phyloP scores from a whole-genome alignment of 345 rosid species.

The Isatis tinctoria region DNA sequence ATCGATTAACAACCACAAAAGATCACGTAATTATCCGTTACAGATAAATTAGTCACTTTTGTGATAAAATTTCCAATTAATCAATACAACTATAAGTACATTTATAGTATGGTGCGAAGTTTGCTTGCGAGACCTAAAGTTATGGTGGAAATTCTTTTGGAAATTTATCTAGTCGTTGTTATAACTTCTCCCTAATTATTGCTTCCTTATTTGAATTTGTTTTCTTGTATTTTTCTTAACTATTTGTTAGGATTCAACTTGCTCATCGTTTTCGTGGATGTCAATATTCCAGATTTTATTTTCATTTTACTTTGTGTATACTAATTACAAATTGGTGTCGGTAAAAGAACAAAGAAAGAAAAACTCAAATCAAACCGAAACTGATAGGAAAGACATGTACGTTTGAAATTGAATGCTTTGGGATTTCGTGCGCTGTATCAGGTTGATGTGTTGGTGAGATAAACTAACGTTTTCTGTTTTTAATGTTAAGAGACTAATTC shows the following conservation, averaged over 20 bases:
- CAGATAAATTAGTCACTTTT: not conserved
- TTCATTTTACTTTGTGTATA: not conserved
- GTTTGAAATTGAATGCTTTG: slow-evolving; percentile 13
- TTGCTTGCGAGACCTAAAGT: slow-evolving; percentile 25
- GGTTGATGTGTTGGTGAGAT: not conserved
- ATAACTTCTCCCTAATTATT: not conserved
- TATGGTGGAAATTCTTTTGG: slow-evolving; percentile 25
- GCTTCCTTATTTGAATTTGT: slow-evolving; percentile 15
- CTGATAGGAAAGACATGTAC: slow-evolving; percentile 16
- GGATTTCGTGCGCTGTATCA: not conserved
- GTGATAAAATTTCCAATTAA: not conserved
- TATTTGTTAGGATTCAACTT: slow-evolving; percentile 15
- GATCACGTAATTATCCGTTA: not conserved
- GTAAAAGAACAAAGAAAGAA: slow-evolving; percentile 8
- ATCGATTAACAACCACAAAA: not conserved
- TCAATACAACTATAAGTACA: not conserved
- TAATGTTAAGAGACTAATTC: not conserved
- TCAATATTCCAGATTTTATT: not conserved
- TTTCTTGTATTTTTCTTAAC: slow-evolving; percentile 19
- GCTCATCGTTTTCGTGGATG: slow-evolving; percentile 17
- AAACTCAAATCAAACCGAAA: not conserved
- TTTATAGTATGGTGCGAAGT: not conserved
- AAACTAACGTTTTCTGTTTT: not conserved
- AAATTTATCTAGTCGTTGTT: slow-evolving; percentile 19
- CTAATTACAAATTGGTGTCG: slow-evolving; percentile 1